Evolutionary conservation across 2,329 filamentous ascomycete genomes (phyloP), one percentile per base, ranked within the genome.

Genomic region (Alternaria burnsii): DNA sequence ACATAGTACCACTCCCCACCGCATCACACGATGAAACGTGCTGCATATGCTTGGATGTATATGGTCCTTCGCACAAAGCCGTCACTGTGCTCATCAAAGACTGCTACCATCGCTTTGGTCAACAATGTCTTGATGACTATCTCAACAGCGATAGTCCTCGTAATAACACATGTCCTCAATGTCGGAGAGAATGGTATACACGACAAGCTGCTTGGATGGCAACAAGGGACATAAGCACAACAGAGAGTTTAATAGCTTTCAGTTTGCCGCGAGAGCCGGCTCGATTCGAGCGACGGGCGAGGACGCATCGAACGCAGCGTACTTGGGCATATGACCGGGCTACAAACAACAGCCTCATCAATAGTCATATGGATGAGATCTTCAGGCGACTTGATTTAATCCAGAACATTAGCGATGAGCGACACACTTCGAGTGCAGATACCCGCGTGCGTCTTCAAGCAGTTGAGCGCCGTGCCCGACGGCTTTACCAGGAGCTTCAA

Each of bases 71-170:
- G 16, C 55, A 62, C 26, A 12, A 59, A 30, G 51, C 52, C 5
- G 51, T 55, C 20, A 40, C 51, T 26, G 51, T 59, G 30, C 44
- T 48, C 24, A 24, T 55, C 26, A 44, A 50, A 32, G 58, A 59
- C 9, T 63, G 58, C 40, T 54, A 46, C 22, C 60, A 67, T 46
- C 48, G 57, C 4, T 67, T 67, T 42, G 62, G 62, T 8, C 55
- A 52, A 11, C 36, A 30, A 3, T 67, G 60, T 32, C 55, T 67
- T 14, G 40, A 63, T 12, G 40, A 30, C 7, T 57, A 58, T 32
- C 42, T 65, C 12, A 36, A 55, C 20, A 67, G 57, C 44, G 26
- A 36, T 14, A 56, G 47, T n/a, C 57, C 42, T 18, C 22, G 24
- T 2, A 59, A 26, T 7, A 63, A 67, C 30, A 53, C 40, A 20